Base-by-base conservation (phyloP, 1,139 yeast genomes). In the Pichia sp. region DNA sequence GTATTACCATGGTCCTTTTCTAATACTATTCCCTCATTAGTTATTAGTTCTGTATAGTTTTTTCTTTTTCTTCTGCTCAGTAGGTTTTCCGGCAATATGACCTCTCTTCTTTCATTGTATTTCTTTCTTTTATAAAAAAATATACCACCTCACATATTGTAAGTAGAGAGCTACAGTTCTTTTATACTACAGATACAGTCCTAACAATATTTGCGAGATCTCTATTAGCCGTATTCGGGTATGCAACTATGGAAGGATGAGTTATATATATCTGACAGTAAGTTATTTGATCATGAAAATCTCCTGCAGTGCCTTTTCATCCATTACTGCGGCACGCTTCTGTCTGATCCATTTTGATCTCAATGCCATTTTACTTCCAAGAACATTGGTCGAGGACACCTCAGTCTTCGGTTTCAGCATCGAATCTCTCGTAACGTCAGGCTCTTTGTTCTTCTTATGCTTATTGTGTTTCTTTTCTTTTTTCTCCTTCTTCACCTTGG, bases 291-390 rank as follows among this genome's bases (percentile, higher is more conserved):
- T 81, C 98, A 91, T 91, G 66, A 91, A 87, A 54, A 91, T 91
- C 68, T 91, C 98, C 62, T 88, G 89, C 57, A 91, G 77, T 23
- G 96, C 90, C 66, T 88, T 84, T 13, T 86, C 78, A 66, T 91
- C 97, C 83, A 86, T 80, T 0, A 91, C 90, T 1, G 97, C 90
- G 7, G 96, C 95, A 62, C 93, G 78, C 66, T 91, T 91, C 65
- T 89, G 96, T 58, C 78, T 84, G 53, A 91, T 90, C 84, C 89
- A 90, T 66, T 81, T 83, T 18, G 96, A 84, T 64, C 98, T 78
- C 2, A 86, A 87, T 0, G 95, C 86, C 48, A 86, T 71, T 64
- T 95, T 77, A 2, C 89, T 82, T 5, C 83, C 71, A 8, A 82
- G 73, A 1, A 71, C 70, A 10, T 73, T 72, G 4, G 64, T 59